Evolutionary conservation across 106 monocot species (phyloP).

Genomic region (Ottelia alismoides): DNA sequence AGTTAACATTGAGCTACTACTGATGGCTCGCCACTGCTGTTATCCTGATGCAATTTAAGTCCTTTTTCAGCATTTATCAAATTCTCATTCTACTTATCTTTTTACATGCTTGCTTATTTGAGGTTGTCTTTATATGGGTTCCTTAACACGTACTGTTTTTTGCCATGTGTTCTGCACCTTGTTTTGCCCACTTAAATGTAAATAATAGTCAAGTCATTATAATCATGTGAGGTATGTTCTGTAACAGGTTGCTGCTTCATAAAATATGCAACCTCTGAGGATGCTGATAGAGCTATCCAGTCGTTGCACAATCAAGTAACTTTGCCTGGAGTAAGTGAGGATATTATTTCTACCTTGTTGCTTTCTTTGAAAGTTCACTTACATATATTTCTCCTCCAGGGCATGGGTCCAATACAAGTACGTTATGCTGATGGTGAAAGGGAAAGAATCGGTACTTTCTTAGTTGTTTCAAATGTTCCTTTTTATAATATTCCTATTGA

Average conservation of each 20-base stretch:
- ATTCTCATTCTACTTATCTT: too few relatives aligned
- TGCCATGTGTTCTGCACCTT: too few relatives aligned
- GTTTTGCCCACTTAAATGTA: not conserved
- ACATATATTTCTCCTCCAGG: slow-evolving; percentile 26
- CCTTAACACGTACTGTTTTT: too few relatives aligned
- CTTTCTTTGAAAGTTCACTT: not conserved
- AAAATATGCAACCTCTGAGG: slow-evolving; percentile 83
- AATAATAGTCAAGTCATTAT: too few relatives aligned
- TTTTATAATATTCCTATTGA: too few relatives aligned
- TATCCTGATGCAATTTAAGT: too few relatives aligned
- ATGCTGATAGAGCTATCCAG: slow-evolving; percentile 92
- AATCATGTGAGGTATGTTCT: not conserved
- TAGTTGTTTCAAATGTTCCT: too few relatives aligned
- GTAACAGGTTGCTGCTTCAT: slow-evolving; percentile 96
- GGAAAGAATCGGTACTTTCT: slow-evolving; percentile 67
- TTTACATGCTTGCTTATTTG: too few relatives aligned
- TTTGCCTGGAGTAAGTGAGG: slow-evolving; percentile 78
- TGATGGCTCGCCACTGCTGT: too few relatives aligned
- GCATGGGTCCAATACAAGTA: slow-evolving; percentile 76
- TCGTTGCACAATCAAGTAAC: slow-evolving; percentile 85
- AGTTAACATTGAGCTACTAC: too few relatives aligned
- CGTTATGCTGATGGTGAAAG: slow-evolving; percentile 94
- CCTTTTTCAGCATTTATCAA: too few relatives aligned
- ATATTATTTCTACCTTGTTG: not conserved
- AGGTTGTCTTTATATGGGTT: too few relatives aligned